phyloP scores from a whole-genome alignment of 495 filamentous ascomycete species.

The Penicillium verhagenii region DNA sequence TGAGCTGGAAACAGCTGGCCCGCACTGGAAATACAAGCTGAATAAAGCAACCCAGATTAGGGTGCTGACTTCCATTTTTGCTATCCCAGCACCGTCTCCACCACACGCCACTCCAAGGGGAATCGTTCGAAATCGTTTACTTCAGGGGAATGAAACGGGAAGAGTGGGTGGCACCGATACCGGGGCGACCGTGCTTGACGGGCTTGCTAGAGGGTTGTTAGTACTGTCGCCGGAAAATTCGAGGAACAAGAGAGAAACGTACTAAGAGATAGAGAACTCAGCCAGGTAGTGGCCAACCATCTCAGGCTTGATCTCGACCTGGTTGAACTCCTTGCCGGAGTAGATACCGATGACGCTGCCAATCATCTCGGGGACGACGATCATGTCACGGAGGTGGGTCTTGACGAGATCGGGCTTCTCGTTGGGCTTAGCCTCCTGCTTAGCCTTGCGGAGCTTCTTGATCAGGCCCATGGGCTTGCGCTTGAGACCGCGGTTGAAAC shows the following conservation, averaged over 20 bases:
- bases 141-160: conserved; percentile 99
- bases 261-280: conserved; percentile 99
- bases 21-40: conserved; percentile 49
- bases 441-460: conserved; percentile 99
- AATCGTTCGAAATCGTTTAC: conserved; percentile 61
- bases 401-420: conserved; percentile 99
- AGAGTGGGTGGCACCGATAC: conserved; percentile 99
- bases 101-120: conserved; percentile 44
- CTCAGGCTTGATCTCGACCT: conserved; percentile 99
- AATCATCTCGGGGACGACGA: conserved; percentile 99
- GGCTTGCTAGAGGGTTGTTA: conserved; percentile 73
- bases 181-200: conserved; percentile 99
- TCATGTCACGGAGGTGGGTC: conserved; percentile 99
- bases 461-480: conserved; percentile 99
- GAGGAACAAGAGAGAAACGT: conserved; percentile 51
- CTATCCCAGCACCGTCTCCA: conserved; percentile 40
- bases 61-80: conserved; percentile 40
- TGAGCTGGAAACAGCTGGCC: conserved; percentile 49
- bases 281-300: conserved; percentile 99
- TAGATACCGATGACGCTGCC: conserved; percentile 97
- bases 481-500: conserved; percentile 99
- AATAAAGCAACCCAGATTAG: conserved; percentile 38
- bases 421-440: conserved; percentile 99
- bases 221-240: conserved; percentile 11
- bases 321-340: conserved; percentile 99